Evolutionary conservation across 2,329 filamentous ascomycete genomes (phyloP).

Genomic region (Hypoxylon rubiginosum): DNA sequence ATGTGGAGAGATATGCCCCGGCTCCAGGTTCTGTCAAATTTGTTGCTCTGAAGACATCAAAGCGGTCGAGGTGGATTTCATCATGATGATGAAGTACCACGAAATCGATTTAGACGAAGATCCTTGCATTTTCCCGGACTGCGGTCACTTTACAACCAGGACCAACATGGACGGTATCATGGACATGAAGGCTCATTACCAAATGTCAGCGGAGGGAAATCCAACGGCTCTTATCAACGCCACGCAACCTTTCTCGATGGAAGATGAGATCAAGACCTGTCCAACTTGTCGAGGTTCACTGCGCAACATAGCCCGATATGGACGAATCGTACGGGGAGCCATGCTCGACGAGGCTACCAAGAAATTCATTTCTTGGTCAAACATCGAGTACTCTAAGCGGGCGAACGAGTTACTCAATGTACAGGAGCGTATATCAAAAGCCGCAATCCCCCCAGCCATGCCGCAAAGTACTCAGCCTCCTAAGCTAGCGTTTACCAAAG

Average conservation of each 20-base stretch:
- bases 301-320: conserved; percentile 70
- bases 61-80: conserved; percentile 66
- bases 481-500: conserved; percentile 17
- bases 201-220: conserved; percentile 53
- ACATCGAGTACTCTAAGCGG: conserved; percentile 58
- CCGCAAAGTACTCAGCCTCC: conserved; percentile 8
- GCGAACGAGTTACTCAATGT: conserved; percentile 50
- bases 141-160: conserved; percentile 73
- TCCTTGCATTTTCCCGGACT: conserved; percentile 73
- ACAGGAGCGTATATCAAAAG: conserved; percentile 26
- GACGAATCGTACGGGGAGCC: conserved; percentile 70
- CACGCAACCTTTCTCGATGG: conserved; percentile 63
- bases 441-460: neutral
- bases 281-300: conserved; percentile 72
- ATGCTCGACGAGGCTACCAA: conserved; percentile 74
- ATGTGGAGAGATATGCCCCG: conserved; percentile 74
- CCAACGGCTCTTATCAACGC: conserved; percentile 53
- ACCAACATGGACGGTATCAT: conserved; percentile 73
- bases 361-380: conserved; percentile 71
- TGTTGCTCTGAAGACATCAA: conserved; percentile 64
- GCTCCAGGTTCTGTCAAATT: conserved; percentile 65
- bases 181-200: conserved; percentile 65
- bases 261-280: conserved; percentile 66
- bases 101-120: conserved; percentile 70
- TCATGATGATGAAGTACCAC: conserved; percentile 66